These are phyloP conservation scores for Amphibolis antarctica DNA, from an alignment of 106 monocot species.

Conservation along the genomic window DNA sequence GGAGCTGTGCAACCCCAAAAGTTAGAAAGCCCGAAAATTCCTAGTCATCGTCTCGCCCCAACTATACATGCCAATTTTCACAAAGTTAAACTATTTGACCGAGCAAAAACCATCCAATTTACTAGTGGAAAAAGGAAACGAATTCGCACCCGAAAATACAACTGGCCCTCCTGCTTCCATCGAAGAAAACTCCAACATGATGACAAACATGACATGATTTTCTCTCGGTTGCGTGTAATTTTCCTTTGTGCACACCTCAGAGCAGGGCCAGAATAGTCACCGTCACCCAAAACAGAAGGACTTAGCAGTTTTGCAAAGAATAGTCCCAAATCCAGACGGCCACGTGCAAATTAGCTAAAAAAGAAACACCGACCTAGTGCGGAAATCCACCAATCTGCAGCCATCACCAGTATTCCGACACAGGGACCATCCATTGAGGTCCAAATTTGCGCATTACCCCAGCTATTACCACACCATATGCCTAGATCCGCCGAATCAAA, in stretches of 20 bases:
- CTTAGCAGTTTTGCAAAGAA: background rate
- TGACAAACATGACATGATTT: background rate
- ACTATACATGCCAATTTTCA: no score
- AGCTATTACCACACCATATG: background rate
- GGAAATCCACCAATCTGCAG: background rate
- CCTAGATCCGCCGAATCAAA: background rate
- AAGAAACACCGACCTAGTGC: background rate
- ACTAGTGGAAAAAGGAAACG: no score
- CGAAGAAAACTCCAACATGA: no score
- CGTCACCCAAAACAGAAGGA: background rate
- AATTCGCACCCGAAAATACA: no score
- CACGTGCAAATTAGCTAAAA: background rate
- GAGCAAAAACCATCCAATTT: no score
- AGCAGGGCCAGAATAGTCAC: background rate
- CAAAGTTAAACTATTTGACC: no score
- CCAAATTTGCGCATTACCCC: background rate
- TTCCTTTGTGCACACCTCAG: background rate
- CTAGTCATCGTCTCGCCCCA: no score
- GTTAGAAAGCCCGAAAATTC: no score
- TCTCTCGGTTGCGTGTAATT: background rate
- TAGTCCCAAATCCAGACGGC: background rate
- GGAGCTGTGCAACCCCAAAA: no score
- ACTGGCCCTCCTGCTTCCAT: no score
- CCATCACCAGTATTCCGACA: background rate
- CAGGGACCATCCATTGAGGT: background rate